Evolutionary conservation across 2,329 filamentous ascomycete species (phyloP).

Genomic region (Fusarium verticillioides): DNA sequence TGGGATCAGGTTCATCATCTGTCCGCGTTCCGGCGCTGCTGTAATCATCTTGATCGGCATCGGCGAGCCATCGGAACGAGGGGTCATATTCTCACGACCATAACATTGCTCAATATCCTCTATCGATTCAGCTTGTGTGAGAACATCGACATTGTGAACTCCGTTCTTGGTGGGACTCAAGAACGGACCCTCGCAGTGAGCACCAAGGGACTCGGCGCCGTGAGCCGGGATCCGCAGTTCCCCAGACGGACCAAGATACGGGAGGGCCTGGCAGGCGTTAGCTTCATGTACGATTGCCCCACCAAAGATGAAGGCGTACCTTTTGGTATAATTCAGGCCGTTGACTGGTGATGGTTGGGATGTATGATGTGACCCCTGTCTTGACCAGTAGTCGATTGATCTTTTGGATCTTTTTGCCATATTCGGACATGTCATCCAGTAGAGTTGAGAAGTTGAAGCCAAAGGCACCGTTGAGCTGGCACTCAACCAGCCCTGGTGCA

Average conservation of each 20-base stretch:
- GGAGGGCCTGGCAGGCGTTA: conserved; percentile 66
- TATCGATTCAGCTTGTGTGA: conserved; percentile 72
- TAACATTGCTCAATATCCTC: conserved; percentile 77
- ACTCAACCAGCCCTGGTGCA: conserved; percentile 87
- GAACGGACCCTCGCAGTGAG: conserved; percentile 93
- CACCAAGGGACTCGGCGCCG: conserved; percentile 87
- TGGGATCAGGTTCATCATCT: conserved; percentile 75
- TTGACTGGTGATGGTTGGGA: conserved; percentile 87
- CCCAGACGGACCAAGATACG: conserved; percentile 80
- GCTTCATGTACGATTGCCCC: conserved; percentile 35
- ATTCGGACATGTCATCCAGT: conserved; percentile 74
- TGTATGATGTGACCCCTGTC: conserved; percentile 88
- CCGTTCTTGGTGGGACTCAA: conserved; percentile 85
- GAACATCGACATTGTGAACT: conserved; percentile 80
- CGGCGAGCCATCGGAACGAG: conserved; percentile 49
- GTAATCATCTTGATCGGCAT: conserved; percentile 81
- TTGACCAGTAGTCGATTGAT: conserved; percentile 77
- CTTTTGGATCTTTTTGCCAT: conserved; percentile 76
- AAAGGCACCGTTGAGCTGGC: conserved; percentile 91
- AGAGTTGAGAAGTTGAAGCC: conserved; percentile 91
- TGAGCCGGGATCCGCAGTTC: conserved; percentile 67
- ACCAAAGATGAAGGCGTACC: conserved; percentile 53
- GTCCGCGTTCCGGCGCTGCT: conserved; percentile 82
- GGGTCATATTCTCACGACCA: conserved; percentile 73
- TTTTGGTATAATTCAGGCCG: conserved; percentile 83